Percentiles rank a stretch among this genome's conserved stretches.
These are phyloP conservation scores for Candida incommunis DNA, from an alignment of 805 yeast genomes.

Conservation along the genomic window DNA sequence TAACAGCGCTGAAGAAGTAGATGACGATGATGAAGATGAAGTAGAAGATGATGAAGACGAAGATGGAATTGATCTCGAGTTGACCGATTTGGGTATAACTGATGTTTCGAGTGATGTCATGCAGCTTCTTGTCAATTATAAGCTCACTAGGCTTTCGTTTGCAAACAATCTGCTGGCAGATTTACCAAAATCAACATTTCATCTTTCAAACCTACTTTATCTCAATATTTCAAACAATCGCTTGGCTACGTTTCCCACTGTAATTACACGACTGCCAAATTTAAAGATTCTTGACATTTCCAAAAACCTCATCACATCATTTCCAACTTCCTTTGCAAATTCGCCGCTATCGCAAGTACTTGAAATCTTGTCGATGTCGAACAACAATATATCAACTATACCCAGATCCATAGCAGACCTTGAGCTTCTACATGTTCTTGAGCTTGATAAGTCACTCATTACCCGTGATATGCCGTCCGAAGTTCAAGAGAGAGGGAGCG, in stretches of 20 bases:
- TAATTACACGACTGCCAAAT: slow-evolving; percentile 19
- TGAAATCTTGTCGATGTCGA: slow-evolving; percentile 41
- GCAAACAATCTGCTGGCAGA: slow-evolving; percentile 32
- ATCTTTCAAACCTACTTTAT: slow-evolving; percentile 33
- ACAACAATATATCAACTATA: slow-evolving; percentile 39
- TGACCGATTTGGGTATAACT: slow-evolving; percentile 3
- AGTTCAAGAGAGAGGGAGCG: slow-evolving; percentile 25
- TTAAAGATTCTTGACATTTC: slow-evolving; percentile 53
- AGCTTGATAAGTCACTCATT: slow-evolving; percentile 44
- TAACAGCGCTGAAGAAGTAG: not conserved
- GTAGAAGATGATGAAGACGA: slow-evolving; percentile 17
- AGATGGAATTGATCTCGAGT: slow-evolving; percentile 26
- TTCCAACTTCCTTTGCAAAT: slow-evolving; percentile 30
- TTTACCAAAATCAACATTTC: slow-evolving; percentile 31
- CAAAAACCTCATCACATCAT: slow-evolving; percentile 30
- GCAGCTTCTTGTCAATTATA: slow-evolving; percentile 19
- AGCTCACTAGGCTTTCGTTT: slow-evolving; percentile 37
- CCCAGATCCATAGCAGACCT: slow-evolving; percentile 37
- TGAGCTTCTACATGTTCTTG: slow-evolving; percentile 37
- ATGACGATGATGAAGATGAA: slow-evolving; percentile 2
- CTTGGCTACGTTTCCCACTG: slow-evolving; percentile 36
- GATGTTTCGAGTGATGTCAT: slow-evolving; percentile 26
- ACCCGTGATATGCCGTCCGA: slow-evolving; percentile 22
- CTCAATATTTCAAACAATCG: slow-evolving; percentile 49
- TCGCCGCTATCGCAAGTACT: slow-evolving; percentile 26